Conservation (phyloP, 371 early-diverging fungal genomes). For the Capillidium rhysosporum region DNA sequence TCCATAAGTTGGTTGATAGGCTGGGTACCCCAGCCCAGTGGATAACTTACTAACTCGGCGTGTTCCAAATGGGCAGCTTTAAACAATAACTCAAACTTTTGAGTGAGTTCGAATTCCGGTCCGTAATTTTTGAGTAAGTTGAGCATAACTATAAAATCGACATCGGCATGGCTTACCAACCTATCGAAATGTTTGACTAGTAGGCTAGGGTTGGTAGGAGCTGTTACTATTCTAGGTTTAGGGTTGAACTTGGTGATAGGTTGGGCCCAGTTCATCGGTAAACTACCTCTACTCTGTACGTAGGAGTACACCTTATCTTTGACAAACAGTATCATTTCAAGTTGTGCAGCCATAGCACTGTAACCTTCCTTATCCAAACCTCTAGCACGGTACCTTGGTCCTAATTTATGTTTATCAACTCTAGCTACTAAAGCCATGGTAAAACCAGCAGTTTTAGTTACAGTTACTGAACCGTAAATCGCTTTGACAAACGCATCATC, state of each 20-base stretch:
- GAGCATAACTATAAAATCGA: conserved; percentile 61
- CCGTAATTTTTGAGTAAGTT: conserved; percentile 84
- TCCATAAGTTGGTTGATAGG: conserved; percentile 58
- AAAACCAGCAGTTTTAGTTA: too few relatives aligned
- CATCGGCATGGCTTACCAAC: conserved; percentile 11
- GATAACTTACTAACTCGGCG: too few relatives aligned
- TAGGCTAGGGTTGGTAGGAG: conserved; percentile 33
- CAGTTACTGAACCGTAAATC: too few relatives aligned
- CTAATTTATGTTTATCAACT: conserved; percentile 8
- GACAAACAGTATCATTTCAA: conserved; percentile 74
- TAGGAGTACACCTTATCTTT: conserved; percentile 28
- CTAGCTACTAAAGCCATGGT: too few relatives aligned
- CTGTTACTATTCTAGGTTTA: conserved; percentile 43
- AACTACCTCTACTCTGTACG: conserved; percentile 94
- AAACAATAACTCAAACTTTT: conserved; percentile 31
- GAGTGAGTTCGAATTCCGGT: conserved; percentile 63
- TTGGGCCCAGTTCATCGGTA: conserved; percentile 97
- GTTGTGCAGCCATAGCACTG: conserved; percentile 95
- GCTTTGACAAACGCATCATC: too few relatives aligned
- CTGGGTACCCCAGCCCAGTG: conserved; percentile 66
- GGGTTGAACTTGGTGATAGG: conserved; percentile 84
- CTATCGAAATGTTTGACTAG: conserved; percentile 13
- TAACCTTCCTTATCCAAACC: conserved; percentile 88
- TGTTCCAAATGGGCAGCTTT: too few relatives aligned
- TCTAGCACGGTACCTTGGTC: conserved; percentile 84